A percentile compares a stretch with the other conserved stretches of the same genome.
Conservation (phyloP, 2,329 filamentous ascomycete genomes). For the Fonsecaea monophora region DNA sequence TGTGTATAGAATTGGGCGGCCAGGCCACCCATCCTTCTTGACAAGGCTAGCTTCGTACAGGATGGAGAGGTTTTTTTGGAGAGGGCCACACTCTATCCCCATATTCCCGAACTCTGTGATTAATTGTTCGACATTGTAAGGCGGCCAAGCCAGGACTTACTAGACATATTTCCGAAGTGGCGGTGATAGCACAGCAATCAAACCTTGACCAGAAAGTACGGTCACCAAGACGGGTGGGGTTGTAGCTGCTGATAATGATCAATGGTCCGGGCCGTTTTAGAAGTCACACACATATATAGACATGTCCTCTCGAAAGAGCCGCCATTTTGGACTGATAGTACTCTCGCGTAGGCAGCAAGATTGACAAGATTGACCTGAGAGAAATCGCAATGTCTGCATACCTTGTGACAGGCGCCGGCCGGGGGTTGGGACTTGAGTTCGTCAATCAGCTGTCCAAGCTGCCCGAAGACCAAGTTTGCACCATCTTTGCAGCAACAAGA, state of each 20-base stretch:
- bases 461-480: constrained; percentile 45
- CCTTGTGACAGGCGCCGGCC: constrained; percentile 40
- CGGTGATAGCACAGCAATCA: not conserved
- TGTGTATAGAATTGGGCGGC: not conserved
- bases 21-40: not conserved
- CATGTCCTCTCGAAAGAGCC: not conserved
- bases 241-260: not conserved
- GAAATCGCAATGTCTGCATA: constrained; percentile 46
- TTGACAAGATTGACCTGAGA: not conserved
- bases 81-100: not conserved
- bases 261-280: not conserved
- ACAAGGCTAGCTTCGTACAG: not conserved
- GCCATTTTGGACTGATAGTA: not conserved
- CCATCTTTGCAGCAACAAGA: constrained; percentile 53
- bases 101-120: no score
- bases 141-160: constrained; percentile 2
- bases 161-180: not conserved
- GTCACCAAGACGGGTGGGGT: no score
- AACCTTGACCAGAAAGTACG: not conserved
- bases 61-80: not conserved
- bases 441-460: constrained; percentile 43
- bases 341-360: not conserved
- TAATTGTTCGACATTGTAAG: not conserved
- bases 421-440: constrained; percentile 49
- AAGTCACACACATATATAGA: not conserved